Conservation (phyloP, 352 stramenopile genomes). For the Globisporangium yorkense region DNA sequence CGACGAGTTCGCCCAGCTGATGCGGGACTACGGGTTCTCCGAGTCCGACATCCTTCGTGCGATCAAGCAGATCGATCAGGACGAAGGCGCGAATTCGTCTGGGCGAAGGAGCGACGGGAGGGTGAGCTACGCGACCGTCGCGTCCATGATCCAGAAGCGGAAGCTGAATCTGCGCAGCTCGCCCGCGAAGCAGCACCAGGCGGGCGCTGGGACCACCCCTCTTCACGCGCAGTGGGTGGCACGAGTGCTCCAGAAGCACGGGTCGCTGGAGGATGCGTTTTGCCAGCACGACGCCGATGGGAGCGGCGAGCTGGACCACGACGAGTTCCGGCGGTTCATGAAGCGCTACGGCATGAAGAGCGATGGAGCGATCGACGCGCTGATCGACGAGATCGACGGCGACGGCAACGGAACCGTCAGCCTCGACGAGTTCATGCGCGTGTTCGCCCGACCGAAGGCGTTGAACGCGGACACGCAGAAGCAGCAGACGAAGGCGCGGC, state of each 20-base stretch:
- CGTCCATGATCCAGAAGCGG: constrained; percentile 11
- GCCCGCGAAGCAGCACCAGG: not conserved
- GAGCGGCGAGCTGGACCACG: constrained; percentile 35
- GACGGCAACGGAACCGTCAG: constrained; percentile 37
- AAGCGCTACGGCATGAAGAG: constrained; percentile 39
- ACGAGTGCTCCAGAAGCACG: constrained; percentile 26
- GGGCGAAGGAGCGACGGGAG: not conserved
- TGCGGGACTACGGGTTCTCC: constrained; percentile 30
- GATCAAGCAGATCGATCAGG: constrained; percentile 25
- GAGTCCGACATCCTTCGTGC: constrained; percentile 20
- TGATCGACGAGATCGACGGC: constrained; percentile 34
- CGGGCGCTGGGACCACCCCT: not conserved
- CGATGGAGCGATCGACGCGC: constrained; percentile 24
- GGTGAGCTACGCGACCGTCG: constrained; percentile 21
- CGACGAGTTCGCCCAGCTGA: constrained; percentile 23
- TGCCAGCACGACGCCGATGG: constrained; percentile 27
- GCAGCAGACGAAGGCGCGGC: constrained; percentile 11
- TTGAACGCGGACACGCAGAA: constrained; percentile 1
- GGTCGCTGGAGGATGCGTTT: constrained; percentile 33
- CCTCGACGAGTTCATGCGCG: constrained; percentile 30
- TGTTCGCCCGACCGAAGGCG: constrained; percentile 21
- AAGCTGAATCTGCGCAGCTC: constrained; percentile 14
- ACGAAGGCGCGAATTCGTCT: not conserved
- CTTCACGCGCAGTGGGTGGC: constrained; percentile 15
- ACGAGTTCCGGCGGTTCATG: constrained; percentile 50